Evolutionary conservation across 192 early-diverging fungal species (phyloP), one percentile per base, ranked within the genome.

Genomic region (Geranomyces michiganensis): DNA sequence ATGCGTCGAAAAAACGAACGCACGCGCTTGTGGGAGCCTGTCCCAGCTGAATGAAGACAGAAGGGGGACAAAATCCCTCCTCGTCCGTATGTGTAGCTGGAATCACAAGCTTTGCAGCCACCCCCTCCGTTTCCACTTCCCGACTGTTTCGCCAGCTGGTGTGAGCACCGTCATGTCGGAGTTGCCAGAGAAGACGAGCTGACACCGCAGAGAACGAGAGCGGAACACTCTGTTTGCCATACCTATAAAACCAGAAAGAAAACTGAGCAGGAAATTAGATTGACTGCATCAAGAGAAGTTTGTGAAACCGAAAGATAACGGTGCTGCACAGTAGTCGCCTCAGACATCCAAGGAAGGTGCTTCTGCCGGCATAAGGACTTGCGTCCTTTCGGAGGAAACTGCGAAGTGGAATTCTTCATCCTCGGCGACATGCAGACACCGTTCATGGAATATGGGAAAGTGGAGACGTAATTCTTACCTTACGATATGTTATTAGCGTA

Each of bases 321-420:
- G 36, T 41, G 36, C 36, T 41, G 36, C 36, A 41, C 36, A 7
- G 36, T 26, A n/a, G 30, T 32, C 47, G 60, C 71, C 59, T 76
- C 74, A 76, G 74, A 76, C 74, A 76, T 76, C 74, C 74, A 76
- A 76, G 74, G 74, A 76, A 76, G 74, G 68, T 70, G 17, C 62
- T 71, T 70, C 30, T 22, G 63, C 68, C 74, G 30, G 44, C 74
- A 76, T 59, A 9, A 56, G 30, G 44, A 26, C 56, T 62, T 51
- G n/a, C 48, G 53, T 29, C 55, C 68, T 56, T 76, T 59, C 26
- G 68, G 74, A 59, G 74, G 74, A 76, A 76, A 76, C 74, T 76
- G 74, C 74, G 74, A 76, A 76, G 27, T 65, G 74, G 74, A 66
- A 71, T 58, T 8, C 62, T 65, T 76, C 74, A 76, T 76, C 74